phyloP scores from a whole-genome alignment of 2,329 filamentous ascomycete species.

The Botrytis hyacinthi region DNA sequence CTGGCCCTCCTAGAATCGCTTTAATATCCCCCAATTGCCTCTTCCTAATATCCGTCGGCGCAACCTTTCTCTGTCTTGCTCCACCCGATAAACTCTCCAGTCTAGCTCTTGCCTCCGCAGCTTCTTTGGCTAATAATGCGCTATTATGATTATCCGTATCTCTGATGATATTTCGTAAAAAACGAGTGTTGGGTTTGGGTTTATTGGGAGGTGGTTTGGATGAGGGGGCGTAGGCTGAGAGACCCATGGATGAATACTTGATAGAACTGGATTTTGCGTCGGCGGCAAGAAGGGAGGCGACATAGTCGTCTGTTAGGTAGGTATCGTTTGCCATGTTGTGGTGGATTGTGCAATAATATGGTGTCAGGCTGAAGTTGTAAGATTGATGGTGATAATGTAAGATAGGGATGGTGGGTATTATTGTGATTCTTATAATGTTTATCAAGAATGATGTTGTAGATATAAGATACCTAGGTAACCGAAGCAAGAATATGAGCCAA shows the following conservation, averaged over 20 bases:
- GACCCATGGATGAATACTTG: constrained; percentile 71
- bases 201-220: constrained; percentile 53
- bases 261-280: constrained; percentile 74
- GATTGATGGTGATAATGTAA: background rate
- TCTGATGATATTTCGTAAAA: constrained; percentile 82
- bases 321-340: constrained; percentile 14
- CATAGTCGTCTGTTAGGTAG: constrained; percentile 70
- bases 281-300: constrained; percentile 73
- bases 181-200: constrained; percentile 88
- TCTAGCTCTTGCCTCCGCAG: constrained; percentile 71
- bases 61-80: constrained; percentile 44
- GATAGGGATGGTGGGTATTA: background rate
- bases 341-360: background rate
- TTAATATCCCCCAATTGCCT: constrained; percentile 61
- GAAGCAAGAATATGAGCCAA: background rate
- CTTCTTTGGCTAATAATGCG: constrained; percentile 78
- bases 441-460: too few species aligned
- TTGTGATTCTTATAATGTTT: background rate
- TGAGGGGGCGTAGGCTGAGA: constrained; percentile 62
- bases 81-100: constrained; percentile 58
- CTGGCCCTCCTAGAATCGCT: constrained; percentile 49
- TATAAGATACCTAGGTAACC: background rate
- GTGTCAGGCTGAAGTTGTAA: background rate
- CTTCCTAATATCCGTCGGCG: constrained; percentile 52
- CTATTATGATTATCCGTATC: constrained; percentile 89